Base-by-base conservation (phyloP, 2,329 filamentous ascomycete genomes). In the Calonectria ilicicola region DNA sequence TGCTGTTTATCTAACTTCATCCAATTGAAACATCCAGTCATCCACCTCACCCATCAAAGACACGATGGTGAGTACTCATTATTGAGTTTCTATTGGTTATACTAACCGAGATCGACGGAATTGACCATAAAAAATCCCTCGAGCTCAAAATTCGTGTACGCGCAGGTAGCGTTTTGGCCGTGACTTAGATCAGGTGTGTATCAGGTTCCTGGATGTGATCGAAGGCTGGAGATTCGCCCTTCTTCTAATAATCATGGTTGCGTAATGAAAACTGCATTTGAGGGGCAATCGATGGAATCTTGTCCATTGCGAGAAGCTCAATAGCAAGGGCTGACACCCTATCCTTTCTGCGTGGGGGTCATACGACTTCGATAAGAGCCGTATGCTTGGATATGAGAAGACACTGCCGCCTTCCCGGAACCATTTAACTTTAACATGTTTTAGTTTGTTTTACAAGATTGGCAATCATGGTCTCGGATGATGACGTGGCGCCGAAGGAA, bases 391-490 rank as follows among this genome's bases (percentile, higher is more conserved):
- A 71, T 47, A n/a, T 74, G 60, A 0, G 89, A 76, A 0, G 87
- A 86, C 29, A 86, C 81, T 19, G 74, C 75, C 6, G 78, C 72
- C 23, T 80, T 81, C 21, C 74, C 73, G 9, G 76, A 2, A 76
- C 79, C 71, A 79, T 78, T 91, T 84, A 21, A 91, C 86, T 1
- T 77, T 81, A 8, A 91, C 88, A 1, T 80, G 77, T 10, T 85
- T 83, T 86, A 92, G 87, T 44, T 84, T 82, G 1, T 83, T 83
- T 3, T 92, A 83, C 21, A 15, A 38, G 3, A 35, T 77, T 91
- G 88, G 70, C 92, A 2, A 91, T 85, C 19, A 92, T 82, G 9
- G 87, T 86, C 12, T 87, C 87, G 1, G 86, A 86, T 2, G 87
- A 88, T 5, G 78, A 87, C 2, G 86, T 84, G 0, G 88, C 89